These are phyloP conservation scores for Catharanthus roseus DNA, from an alignment of 257 asterid species.

Conservation along the genomic window DNA sequence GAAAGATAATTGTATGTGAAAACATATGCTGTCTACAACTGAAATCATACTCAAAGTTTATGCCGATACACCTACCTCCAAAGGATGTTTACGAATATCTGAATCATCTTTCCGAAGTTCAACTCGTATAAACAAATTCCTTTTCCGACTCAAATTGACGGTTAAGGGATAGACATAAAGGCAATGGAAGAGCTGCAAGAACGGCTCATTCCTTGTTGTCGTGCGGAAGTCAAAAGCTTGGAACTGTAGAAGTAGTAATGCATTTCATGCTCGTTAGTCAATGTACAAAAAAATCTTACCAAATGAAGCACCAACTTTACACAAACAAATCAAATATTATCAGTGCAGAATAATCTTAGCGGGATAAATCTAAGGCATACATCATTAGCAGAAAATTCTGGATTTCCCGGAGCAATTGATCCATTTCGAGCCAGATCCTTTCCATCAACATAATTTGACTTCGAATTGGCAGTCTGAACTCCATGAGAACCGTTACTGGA, in stretches of 20 bases:
- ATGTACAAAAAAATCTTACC: background rate
- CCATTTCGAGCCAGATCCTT: conserved; percentile 64
- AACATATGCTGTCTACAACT: conserved; percentile 24
- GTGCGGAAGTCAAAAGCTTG: conserved; percentile 98
- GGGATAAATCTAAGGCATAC: conserved; percentile 39
- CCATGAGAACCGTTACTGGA: conserved; percentile 46
- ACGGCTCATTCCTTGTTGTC: conserved; percentile 94
- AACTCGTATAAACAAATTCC: conserved; percentile 89
- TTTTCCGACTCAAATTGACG: conserved; percentile 84
- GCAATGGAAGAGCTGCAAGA: conserved; percentile 95
- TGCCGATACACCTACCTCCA: conserved; percentile 62
- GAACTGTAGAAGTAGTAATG: conserved; percentile 48
- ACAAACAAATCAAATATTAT: background rate
- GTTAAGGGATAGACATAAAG: conserved; percentile 92
- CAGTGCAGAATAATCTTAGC: background rate
- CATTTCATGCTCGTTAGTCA: conserved; percentile 10
- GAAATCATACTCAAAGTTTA: conserved; percentile 24
- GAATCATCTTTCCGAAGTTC: conserved; percentile 88
- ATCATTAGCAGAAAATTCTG: conserved; percentile 47
- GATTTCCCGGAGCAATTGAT: conserved; percentile 46
- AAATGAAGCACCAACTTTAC: background rate
- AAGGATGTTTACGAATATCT: conserved; percentile 66
- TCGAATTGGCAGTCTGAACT: conserved; percentile 33
- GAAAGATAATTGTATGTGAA: conserved; percentile 17
- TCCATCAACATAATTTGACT: conserved; percentile 44